Evolutionary conservation across 2,329 filamentous ascomycete genomes (phyloP), one percentile per base, ranked within the genome.

Genomic region (Escovopsis sp.): DNA sequence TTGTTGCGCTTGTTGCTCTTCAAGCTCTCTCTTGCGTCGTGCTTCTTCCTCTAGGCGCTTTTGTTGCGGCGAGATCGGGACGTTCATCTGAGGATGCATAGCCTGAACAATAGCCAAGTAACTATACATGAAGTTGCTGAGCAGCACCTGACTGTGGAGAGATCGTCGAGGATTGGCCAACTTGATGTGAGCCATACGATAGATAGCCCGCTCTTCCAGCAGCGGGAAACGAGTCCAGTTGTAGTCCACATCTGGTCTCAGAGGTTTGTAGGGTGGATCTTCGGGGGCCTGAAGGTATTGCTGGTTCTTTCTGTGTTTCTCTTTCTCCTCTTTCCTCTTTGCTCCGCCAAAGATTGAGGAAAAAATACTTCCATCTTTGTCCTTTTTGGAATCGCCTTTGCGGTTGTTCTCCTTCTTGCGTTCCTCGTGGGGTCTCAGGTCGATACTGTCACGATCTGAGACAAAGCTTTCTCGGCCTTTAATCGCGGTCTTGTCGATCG

Each of bases 121-220:
- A 44, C 87, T 91, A 66, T 98, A 98, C 91, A 98, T 98, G 63
- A 98, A 98, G 61, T 98, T 98, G 64, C 88, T 95, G 51, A 98
- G 74, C 45, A 98, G 70, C 19, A 98, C 91, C 61, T 98, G 91
- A 46, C 89, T 95, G 57, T 94, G 82, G 41, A 98, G 66, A 35
- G 89, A 84, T 43, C 91, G 81, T 37, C 89, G 80, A 33, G 91
- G 91, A 57, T 98, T 96, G n/a, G 91, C 91, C 47, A 98, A 76
- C 63, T 98, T 98, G 65, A 96, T 93, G 59, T 98, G 91, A 15
- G 91, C 91, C 85, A 98, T 94, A 47, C 91, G 79, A 63, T 98
- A 98, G 46, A 98, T 98, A 18, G 91, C 91, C 45, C 91, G 76
- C 65, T 98, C 91, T 61, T 96, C 89, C 43, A 95, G 69, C 42